Conservation (phyloP, 2,329 filamentous ascomycete species). For the Nothopassalora personata region DNA sequence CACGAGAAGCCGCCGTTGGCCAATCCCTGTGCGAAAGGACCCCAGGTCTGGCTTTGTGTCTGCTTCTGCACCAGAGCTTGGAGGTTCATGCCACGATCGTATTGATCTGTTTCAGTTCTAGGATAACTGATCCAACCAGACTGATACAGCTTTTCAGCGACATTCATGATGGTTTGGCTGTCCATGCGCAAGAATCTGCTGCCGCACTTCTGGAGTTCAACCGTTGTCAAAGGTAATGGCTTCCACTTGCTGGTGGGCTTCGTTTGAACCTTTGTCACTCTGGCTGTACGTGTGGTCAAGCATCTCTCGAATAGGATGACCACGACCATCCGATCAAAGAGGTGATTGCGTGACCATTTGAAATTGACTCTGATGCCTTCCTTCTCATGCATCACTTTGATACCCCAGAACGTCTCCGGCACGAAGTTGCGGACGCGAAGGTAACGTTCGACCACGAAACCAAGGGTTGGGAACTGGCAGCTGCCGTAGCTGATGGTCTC, state of each 20-base stretch:
- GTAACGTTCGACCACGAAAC: conserved; percentile 95
- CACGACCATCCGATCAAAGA: conserved; percentile 82
- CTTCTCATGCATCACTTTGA: conserved; percentile 74
- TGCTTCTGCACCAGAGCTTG: conserved; percentile 77
- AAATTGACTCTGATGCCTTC: conserved; percentile 78
- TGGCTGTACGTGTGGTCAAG: conserved; percentile 67
- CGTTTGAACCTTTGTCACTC: conserved; percentile 77
- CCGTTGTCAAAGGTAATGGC: conserved; percentile 86
- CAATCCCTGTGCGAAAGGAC: conserved; percentile 69
- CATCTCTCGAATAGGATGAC: conserved; percentile 82
- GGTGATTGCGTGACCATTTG: conserved; percentile 70
- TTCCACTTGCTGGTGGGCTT: conserved; percentile 94
- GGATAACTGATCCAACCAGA: conserved; percentile 97
- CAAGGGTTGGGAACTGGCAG: conserved; percentile 93
- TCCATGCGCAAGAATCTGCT: conserved; percentile 85
- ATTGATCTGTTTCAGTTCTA: conserved; percentile 93
- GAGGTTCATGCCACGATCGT: conserved; percentile 84
- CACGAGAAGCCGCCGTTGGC: conserved; percentile 71
- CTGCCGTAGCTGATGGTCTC: conserved; percentile 46
- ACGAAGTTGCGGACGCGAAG: conserved; percentile 91
- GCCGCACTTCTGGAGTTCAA: conserved; percentile 94
- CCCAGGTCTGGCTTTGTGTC: conserved; percentile 69
- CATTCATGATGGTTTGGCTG: conserved; percentile 81
- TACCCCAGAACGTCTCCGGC: conserved; percentile 86
- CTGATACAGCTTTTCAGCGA: conserved; percentile 82